Percentiles rank a stretch among this genome's conserved stretches.
phyloP scores from a whole-genome alignment of 2,329 filamentous ascomycete species.

The Lasiodiplodia citricola region DNA sequence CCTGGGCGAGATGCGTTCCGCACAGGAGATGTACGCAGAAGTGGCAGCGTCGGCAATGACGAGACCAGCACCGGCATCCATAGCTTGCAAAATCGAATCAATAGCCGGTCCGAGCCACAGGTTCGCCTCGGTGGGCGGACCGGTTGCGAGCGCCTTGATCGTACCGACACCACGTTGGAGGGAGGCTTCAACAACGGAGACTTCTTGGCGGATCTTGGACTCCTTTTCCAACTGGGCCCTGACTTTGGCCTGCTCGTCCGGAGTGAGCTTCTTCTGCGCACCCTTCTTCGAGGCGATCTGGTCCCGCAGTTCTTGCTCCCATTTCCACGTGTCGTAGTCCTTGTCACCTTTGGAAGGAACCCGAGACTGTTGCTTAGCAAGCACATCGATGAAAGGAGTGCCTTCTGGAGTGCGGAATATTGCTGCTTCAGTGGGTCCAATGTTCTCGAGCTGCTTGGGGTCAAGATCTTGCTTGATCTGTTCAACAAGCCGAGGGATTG shows the following conservation, averaged over 20 bases:
- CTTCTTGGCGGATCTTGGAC: slow-evolving; percentile 73
- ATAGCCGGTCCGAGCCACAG: slow-evolving; percentile 88
- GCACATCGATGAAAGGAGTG: slow-evolving; percentile 85
- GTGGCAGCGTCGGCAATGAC: slow-evolving; percentile 82
- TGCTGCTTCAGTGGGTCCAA: slow-evolving; percentile 87
- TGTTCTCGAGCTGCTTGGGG: slow-evolving; percentile 67
- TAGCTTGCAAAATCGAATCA: slow-evolving; percentile 71
- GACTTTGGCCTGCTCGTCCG: slow-evolving; percentile 88
- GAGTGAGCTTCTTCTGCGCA: slow-evolving; percentile 83
- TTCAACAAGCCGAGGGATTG: slow-evolving; percentile 76
- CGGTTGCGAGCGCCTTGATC: slow-evolving; percentile 78
- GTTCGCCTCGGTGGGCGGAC: slow-evolving; percentile 86
- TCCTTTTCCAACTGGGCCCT: slow-evolving; percentile 92
- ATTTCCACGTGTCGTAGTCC: slow-evolving; percentile 94
- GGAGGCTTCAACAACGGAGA: slow-evolving; percentile 71
- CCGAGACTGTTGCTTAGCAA: slow-evolving; percentile 78
- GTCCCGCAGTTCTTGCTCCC: slow-evolving; percentile 89
- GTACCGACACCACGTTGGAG: slow-evolving; percentile 85
- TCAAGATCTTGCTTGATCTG: slow-evolving; percentile 78
- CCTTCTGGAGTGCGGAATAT: slow-evolving; percentile 93
- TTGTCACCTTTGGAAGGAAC: slow-evolving; percentile 87
- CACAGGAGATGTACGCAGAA: slow-evolving; percentile 77
- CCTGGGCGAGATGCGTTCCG: slow-evolving; percentile 74
- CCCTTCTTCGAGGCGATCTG: slow-evolving; percentile 95
- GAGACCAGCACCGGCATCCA: slow-evolving; percentile 80